Evolutionary conservation across 108 stramenopile genomes (phyloP).

Genomic region (Skeletonema grethae): DNA sequence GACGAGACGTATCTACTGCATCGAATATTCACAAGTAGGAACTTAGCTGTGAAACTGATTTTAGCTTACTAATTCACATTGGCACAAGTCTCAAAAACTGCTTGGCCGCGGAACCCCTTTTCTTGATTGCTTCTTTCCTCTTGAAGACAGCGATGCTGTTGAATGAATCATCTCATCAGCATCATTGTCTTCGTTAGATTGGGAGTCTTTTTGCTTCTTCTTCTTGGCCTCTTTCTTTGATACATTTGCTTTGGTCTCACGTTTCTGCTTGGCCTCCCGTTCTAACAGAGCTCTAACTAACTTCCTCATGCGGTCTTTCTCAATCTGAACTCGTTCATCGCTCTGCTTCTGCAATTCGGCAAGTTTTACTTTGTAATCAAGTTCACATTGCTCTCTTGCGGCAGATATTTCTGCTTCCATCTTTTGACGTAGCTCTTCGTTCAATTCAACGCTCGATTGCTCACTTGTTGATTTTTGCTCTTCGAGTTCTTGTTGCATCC

Average conservation of each 20-base stretch:
- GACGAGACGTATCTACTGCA: too few species aligned
- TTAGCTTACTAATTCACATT: background rate
- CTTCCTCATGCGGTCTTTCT: slow-evolving; percentile 48
- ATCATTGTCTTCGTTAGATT: background rate
- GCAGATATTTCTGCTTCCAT: slow-evolving; percentile 31
- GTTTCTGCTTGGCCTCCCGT: slow-evolving; percentile 39
- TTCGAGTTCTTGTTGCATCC: slow-evolving; percentile 23
- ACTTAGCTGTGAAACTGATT: background rate
- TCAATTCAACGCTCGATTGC: slow-evolving; percentile 8
- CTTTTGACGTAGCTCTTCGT: slow-evolving; percentile 14
- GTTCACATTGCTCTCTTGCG: slow-evolving; percentile 33
- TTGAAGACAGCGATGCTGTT: background rate
- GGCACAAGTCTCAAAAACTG: background rate
- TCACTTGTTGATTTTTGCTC: slow-evolving; percentile 9
- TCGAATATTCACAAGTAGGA: too few species aligned
- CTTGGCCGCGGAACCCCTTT: slow-evolving; percentile 1
- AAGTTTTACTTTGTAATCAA: slow-evolving; percentile 32
- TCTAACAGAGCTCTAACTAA: slow-evolving; percentile 42
- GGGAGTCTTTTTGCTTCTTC: slow-evolving; percentile 8
- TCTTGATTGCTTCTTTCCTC: slow-evolving; percentile 11
- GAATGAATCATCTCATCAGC: slow-evolving; percentile 10
- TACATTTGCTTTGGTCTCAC: background rate
- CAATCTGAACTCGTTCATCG: slow-evolving; percentile 27
- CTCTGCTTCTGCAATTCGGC: slow-evolving; percentile 30
- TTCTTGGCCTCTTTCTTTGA: slow-evolving; percentile 17